Evolutionary conservation across 169 alveolate genomes (phyloP).

Genomic region (Plasmodium ovale): DNA sequence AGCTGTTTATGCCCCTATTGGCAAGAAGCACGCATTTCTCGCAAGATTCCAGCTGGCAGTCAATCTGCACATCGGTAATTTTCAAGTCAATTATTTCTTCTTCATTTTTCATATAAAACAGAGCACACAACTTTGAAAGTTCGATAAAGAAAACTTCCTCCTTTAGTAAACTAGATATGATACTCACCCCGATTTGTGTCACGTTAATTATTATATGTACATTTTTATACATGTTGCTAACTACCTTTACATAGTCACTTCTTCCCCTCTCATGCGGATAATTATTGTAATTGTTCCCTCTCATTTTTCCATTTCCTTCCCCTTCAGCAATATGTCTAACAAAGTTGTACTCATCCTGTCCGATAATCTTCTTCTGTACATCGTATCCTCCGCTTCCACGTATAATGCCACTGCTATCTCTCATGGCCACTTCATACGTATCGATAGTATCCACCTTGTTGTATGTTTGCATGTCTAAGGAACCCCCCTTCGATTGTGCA

Average conservation of each 20-base stretch:
- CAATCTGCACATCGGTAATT: constrained; percentile 88
- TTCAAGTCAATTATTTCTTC: constrained; percentile 85
- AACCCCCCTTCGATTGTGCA: background rate
- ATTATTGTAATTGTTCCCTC: background rate
- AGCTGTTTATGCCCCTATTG: constrained; percentile 76
- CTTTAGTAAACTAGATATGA: constrained; percentile 85
- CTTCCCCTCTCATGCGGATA: background rate
- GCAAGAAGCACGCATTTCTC: constrained; percentile 81
- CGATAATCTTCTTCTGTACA: constrained; percentile 14
- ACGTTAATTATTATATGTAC: constrained; percentile 79
- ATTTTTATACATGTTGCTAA: constrained; percentile 62
- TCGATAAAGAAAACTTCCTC: constrained; percentile 90
- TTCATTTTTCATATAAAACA: constrained; percentile 86
- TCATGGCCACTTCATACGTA: constrained; percentile 1
- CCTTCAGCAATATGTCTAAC: background rate
- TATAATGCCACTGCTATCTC: background rate
- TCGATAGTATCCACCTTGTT: constrained; percentile 10
- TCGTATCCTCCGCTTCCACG: background rate
- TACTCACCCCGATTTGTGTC: constrained; percentile 86
- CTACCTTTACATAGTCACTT: constrained; percentile 32
- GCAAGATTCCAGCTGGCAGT: constrained; percentile 84
- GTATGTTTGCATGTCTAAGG: constrained; percentile 11
- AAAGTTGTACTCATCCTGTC: constrained; percentile 2
- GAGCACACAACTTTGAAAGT: constrained; percentile 82
- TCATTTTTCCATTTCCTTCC: background rate